A percentile compares a stretch with the other conserved stretches of the same genome.
These are phyloP conservation scores for Ogataea corticis DNA, from an alignment of 805 yeast genomes.

Conservation along the genomic window DNA sequence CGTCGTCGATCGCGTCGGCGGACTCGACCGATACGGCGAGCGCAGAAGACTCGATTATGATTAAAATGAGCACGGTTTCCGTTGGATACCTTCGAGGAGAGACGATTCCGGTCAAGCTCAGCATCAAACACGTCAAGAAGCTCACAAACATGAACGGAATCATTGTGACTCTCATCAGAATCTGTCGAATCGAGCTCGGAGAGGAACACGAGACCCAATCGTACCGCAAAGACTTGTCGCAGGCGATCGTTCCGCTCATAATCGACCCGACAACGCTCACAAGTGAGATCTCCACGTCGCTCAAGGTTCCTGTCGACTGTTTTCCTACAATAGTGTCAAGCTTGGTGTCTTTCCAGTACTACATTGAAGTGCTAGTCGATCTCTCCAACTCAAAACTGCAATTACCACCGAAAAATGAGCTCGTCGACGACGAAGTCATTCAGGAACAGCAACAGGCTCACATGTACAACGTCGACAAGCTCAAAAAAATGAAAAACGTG, in stretches of 20 bases:
- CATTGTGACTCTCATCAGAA: slow-evolving; percentile 75
- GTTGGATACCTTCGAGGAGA: slow-evolving; percentile 83
- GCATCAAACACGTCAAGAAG: slow-evolving; percentile 67
- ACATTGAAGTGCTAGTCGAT: slow-evolving; percentile 80
- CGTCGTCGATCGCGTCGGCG: slow-evolving; percentile 40
- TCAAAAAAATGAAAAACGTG: slow-evolving; percentile 74
- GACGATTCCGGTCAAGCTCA: slow-evolving; percentile 66
- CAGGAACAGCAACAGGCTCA: slow-evolving; percentile 20
- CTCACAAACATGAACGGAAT: slow-evolving; percentile 71
- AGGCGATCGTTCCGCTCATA: slow-evolving; percentile 71
- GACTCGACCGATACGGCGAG: slow-evolving; percentile 15
- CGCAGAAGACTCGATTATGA: slow-evolving; percentile 23
- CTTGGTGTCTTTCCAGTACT: slow-evolving; percentile 78
- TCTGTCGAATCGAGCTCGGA: slow-evolving; percentile 66
- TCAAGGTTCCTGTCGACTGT: slow-evolving; percentile 79
- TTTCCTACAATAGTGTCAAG: slow-evolving; percentile 79
- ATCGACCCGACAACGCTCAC: slow-evolving; percentile 66
- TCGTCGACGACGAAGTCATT: slow-evolving; percentile 28
- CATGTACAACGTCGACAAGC: slow-evolving; percentile 76
- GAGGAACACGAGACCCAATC: slow-evolving; percentile 65
- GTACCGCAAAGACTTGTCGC: slow-evolving; percentile 81
- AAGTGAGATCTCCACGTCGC: slow-evolving; percentile 58
- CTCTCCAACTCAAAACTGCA: slow-evolving; percentile 53
- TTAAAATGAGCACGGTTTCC: slow-evolving; percentile 49
- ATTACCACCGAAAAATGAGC: slow-evolving; percentile 15